phyloP scores from a whole-genome alignment of 1,284 basidiomycete genomes.

The Cutaneotrichosporon cutaneum region DNA sequence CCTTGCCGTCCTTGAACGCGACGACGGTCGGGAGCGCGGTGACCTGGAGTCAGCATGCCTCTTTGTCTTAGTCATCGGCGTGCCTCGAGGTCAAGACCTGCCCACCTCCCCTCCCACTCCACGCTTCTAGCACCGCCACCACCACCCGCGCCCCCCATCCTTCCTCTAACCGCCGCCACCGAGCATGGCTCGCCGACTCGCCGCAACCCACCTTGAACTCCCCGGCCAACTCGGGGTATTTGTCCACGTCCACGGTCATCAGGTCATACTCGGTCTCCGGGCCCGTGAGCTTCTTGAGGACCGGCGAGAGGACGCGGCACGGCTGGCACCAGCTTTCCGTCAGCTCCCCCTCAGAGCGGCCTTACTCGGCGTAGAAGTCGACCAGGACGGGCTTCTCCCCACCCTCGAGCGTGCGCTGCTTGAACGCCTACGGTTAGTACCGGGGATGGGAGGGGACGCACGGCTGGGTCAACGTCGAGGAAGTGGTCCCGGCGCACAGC shows the following conservation, averaged over 20 bases:
- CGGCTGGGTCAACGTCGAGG: constrained; percentile 35
- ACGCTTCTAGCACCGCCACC: too few relatives aligned
- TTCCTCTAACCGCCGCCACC: neutral
- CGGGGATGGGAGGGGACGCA: constrained; percentile 11
- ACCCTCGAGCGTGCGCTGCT: constrained; percentile 28
- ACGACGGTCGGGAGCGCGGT: constrained; percentile 50
- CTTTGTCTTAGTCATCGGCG: too few relatives aligned
- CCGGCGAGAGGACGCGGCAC: constrained; percentile 49
- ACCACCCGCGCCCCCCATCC: too few relatives aligned
- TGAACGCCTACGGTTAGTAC: constrained; percentile 31
- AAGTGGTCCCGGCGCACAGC: constrained; percentile 36
- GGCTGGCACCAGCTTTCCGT: constrained; percentile 51
- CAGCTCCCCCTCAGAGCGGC: neutral
- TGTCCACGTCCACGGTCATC: constrained; percentile 50
- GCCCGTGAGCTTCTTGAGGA: constrained; percentile 44
- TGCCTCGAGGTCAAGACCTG: neutral
- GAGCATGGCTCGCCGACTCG: neutral
- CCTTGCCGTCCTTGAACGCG: constrained; percentile 52
- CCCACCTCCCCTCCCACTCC: too few relatives aligned
- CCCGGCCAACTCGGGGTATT: constrained; percentile 45
- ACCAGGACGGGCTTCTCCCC: constrained; percentile 45
- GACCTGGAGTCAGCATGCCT: constrained; percentile 38
- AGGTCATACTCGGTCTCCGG: constrained; percentile 44
- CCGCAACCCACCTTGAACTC: constrained; percentile 44
- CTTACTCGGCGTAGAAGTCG: constrained; percentile 51